Conservation (phyloP, 495 filamentous ascomycete species). For the Aspergillus cavernicola region DNA sequence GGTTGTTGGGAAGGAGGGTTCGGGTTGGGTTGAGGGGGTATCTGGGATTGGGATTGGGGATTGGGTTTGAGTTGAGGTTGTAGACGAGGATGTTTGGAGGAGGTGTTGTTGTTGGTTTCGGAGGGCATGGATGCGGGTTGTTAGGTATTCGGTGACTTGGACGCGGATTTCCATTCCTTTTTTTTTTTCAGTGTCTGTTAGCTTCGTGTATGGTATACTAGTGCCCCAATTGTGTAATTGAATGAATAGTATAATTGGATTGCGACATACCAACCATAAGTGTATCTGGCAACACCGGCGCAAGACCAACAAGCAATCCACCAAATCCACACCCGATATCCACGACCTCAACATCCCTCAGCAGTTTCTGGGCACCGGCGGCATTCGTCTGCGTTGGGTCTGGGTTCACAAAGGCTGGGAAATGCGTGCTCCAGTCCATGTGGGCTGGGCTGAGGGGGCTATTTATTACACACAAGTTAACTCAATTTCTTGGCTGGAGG, state of each 20-base stretch:
- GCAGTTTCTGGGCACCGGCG: slow-evolving; percentile 41
- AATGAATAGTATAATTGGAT: too few relatives aligned
- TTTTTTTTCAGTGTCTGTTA: too few relatives aligned
- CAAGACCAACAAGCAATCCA: slow-evolving; percentile 81
- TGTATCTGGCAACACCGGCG: slow-evolving; percentile 74
- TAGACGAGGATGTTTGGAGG: slow-evolving; percentile 15
- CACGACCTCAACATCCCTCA: slow-evolving; percentile 78
- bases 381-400: slow-evolving; percentile 31
- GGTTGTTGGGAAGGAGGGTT: slow-evolving; percentile 9
- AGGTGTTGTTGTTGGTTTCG: slow-evolving; percentile 59
- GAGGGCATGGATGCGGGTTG: slow-evolving; percentile 78
- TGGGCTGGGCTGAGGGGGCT: slow-evolving; percentile 76
- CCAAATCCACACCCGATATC: slow-evolving; percentile 98
- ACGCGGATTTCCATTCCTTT: slow-evolving; percentile 82
- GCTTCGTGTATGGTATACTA: too few relatives aligned
- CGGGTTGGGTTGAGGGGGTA: neutral
- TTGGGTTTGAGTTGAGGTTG: slow-evolving; percentile 8
- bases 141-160: slow-evolving; percentile 83
- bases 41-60: neutral
- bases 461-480: too few relatives aligned
- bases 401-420: slow-evolving; percentile 62
- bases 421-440: slow-evolving; percentile 90
- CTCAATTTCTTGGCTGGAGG: too few relatives aligned
- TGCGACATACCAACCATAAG: slow-evolving; percentile 66
- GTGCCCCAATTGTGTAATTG: too few relatives aligned